These are phyloP conservation scores for Volvox africanus DNA, from an alignment of 139 green algal genomes.

Conservation along the genomic window DNA sequence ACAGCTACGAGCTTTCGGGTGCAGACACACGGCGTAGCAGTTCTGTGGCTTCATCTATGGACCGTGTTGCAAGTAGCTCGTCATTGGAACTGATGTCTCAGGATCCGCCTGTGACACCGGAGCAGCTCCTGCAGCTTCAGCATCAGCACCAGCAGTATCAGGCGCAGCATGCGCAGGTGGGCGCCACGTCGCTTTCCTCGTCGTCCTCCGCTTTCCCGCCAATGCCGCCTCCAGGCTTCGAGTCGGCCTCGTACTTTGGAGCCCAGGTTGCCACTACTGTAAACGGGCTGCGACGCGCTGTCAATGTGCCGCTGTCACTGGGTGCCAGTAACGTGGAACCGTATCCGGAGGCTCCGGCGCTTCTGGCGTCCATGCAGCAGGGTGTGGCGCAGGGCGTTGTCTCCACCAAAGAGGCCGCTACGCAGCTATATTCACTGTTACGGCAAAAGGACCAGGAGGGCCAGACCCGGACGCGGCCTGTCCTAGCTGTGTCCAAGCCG, in stretches of 20 bases:
- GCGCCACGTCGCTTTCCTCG: neutral
- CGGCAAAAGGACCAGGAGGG: conserved; percentile 56
- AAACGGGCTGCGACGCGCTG: conserved; percentile 51
- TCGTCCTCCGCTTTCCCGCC: conserved; percentile 18
- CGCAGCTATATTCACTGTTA: conserved; percentile 60
- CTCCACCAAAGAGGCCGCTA: conserved; percentile 58
- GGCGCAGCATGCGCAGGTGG: neutral
- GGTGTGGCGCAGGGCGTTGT: conserved; percentile 52
- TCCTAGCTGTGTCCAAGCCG: conserved; percentile 18
- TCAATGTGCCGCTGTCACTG: conserved; percentile 60
- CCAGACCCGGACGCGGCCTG: neutral
- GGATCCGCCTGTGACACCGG: conserved; percentile 44
- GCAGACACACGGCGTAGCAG: conserved; percentile 34
- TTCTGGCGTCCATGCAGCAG: conserved; percentile 59
- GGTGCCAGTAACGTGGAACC: conserved; percentile 21
- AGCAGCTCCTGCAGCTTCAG: conserved; percentile 51
- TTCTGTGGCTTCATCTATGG: conserved; percentile 46
- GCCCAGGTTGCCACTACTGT: conserved; percentile 57
- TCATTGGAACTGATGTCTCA: conserved; percentile 53
- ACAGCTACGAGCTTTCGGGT: conserved; percentile 21
- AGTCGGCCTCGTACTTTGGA: conserved; percentile 36
- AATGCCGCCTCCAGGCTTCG: conserved; percentile 23
- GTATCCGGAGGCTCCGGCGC: conserved; percentile 53
- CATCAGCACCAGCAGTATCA: conserved; percentile 51
- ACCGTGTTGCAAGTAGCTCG: conserved; percentile 43